Percentiles rank a stretch among this genome's conserved stretches.
phyloP scores from a whole-genome alignment of 192 early-diverging fungal genomes.

The Backusella circina region DNA sequence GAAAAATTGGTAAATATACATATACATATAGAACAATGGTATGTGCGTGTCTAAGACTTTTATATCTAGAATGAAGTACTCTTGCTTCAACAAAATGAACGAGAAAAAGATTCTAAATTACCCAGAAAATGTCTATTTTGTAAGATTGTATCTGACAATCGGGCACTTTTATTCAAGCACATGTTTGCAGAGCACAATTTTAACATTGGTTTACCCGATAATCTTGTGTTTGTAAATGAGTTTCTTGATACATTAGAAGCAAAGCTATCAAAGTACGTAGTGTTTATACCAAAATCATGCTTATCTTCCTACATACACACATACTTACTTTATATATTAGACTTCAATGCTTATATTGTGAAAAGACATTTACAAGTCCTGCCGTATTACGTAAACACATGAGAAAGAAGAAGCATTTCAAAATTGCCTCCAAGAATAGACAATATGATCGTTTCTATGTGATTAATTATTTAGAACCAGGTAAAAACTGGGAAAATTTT shows the following conservation, averaged over 20 bases:
- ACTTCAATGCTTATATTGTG: constrained; percentile 89
- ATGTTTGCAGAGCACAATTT: constrained; percentile 91
- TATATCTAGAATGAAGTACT: constrained; percentile 58
- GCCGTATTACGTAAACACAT: constrained; percentile 93
- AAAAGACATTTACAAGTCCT: constrained; percentile 84
- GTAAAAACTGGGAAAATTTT: constrained; percentile 87
- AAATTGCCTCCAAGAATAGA: constrained; percentile 85
- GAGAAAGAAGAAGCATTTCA: constrained; percentile 98
- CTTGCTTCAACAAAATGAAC: constrained; percentile 67
- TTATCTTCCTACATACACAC: no score
- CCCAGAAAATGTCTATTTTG: constrained; percentile 92
- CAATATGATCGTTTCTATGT: constrained; percentile 94
- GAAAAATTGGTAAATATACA: constrained; percentile 51
- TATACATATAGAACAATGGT: neutral
- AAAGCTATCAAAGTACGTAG: constrained; percentile 58
- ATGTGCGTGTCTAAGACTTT: neutral
- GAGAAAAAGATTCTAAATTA: constrained; percentile 57
- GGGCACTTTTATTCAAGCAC: constrained; percentile 75
- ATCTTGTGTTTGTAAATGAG: constrained; percentile 80
- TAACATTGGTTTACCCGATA: constrained; percentile 90
- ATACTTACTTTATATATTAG: constrained; percentile 17
- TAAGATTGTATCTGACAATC: constrained; percentile 70
- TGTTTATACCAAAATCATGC: neutral
- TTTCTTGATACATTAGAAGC: constrained; percentile 74
- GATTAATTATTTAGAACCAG: constrained; percentile 88